Conservation (phyloP, 805 yeast species). For the Candida jianshihensis region DNA sequence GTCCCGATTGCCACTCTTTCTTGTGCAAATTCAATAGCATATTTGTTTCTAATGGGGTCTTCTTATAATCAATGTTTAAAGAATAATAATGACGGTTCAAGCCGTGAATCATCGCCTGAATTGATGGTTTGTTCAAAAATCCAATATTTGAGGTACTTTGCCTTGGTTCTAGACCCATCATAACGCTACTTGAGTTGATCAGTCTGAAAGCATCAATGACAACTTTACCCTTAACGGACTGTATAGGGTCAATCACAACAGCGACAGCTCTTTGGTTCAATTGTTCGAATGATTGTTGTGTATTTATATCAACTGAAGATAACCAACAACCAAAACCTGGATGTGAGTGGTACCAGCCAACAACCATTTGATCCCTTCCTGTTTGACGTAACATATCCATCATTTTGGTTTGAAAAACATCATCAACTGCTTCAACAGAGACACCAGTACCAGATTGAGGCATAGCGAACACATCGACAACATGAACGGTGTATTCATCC, state of each 20-base stretch:
- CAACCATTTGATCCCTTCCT: constrained; percentile 99
- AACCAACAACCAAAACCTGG: constrained; percentile 99
- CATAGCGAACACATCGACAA: constrained; percentile 98
- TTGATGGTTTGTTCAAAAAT: constrained; percentile 89
- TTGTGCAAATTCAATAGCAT: constrained; percentile 93
- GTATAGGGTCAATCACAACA: constrained; percentile 97
- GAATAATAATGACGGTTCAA: constrained; percentile 95
- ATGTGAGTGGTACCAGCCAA: constrained; percentile 99
- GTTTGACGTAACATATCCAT: constrained; percentile 99
- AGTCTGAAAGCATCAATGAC: constrained; percentile 97
- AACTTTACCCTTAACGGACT: constrained; percentile 96
- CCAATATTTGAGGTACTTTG: constrained; percentile 96
- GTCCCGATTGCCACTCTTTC: constrained; percentile 92
- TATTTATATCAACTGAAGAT: constrained; percentile 93
- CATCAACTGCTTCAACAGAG: constrained; percentile 98
- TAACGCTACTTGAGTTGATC: constrained; percentile 77
- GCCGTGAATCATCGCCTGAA: constrained; percentile 95
- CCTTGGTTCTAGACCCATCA: constrained; percentile 97
- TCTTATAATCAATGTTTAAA: constrained; percentile 87
- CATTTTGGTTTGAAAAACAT: constrained; percentile 97
- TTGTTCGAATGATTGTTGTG: constrained; percentile 97
- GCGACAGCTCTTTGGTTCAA: constrained; percentile 95
- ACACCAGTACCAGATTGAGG: constrained; percentile 99
- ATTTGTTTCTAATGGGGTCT: constrained; percentile 85
- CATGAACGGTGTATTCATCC: constrained; percentile 95